Evolutionary conservation across 225 moss, liverwort and hornwort genomes (phyloP), one percentile per base, ranked within the genome.

Genomic region (Pseudoscleropodium purum): DNA sequence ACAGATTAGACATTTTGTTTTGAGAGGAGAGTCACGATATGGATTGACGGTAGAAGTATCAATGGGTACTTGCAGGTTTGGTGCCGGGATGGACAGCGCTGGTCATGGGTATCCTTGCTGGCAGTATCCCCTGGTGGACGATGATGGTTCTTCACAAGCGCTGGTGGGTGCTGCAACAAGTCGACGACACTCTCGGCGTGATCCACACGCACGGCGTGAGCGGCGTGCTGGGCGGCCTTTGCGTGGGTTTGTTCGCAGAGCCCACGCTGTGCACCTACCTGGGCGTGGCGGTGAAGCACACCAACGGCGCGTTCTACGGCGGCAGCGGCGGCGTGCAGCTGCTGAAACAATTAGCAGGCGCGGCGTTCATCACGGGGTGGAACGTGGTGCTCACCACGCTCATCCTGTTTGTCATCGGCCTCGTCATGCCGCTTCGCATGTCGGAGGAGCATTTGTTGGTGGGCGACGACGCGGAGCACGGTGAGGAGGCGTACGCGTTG

Each of bases 141-240:
- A 92, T 93, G 93, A 92, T 93, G 92, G 92, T 92, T 36, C 87
- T 93, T 33, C 92, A 91, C 88, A 93, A 93, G 90, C 88, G 92
- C 3, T 93, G 92, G 93, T 89, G 88, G 91, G 75, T 91, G 36
- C 81, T 93, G 57, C 93, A 92, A 36, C 90, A 61, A 26, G 92
- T 93, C 57, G 92, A 92, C 84, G 93, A 93, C 92, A 92, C 92
- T 12, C 75, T 93, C 62, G 93, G 91, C 68, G 92, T 93, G 64
- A 87, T 93, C 62, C 93, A 92, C 81, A 93, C 93, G 19, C 93
- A 93, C 72, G 93, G 90, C 54, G 91, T 93, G 64, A 88, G 90
- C 15, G 92, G 92, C 10, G 6, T 88, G 16, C 45, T 91, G 81
- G 93, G 92, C 14, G 92, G 93, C 11, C 6, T 92, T 36, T 92